Base-by-base conservation (phyloP, 164 flowering plant genomes). In the Warburgia ugandensis region DNA sequence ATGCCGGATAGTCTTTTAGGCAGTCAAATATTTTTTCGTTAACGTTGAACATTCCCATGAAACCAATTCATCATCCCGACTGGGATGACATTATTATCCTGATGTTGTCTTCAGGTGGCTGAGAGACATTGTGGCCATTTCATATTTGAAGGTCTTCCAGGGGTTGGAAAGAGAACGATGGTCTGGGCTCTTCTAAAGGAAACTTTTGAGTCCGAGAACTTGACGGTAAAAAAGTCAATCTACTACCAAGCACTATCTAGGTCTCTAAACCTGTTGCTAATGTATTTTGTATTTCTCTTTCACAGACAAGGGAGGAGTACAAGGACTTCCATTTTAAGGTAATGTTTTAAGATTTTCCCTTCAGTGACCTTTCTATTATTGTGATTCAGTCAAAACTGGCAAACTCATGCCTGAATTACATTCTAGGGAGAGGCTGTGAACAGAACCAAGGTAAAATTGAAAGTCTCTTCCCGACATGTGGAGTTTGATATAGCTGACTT, bases 111-210 rank as follows among this genome's bases (percentile, higher is more conserved):
- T 28, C 68, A 80, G 83, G 66, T 56, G 14, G 59, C 49, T 42
- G 45, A 29, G 13, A 72, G 60, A 23, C 67, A 63, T 3, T 75
- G 72, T 42, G 42, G 55, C 23, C 86, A 80, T 59, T 69, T 66
- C 37, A 80, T 83, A 60, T 83, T 83, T 64, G 77, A 80, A 75
- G 86, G 86, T 25, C 74, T 59, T 26, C 67, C 82, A 16, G 86
- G 86, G 3, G 91, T 78, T 25, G 86, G 91, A 16, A 83, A 83
- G 74, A 74, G 70, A 61, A 83, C 86, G 64, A 80, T 83, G 91
- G 67, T 80, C 7, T 56, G 68, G 67, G 84, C 91, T 54, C 57
- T 76, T 55, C 71, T 80, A 54, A 61, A 67, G 50, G 81, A 76
- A 67, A 61, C 51, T 40, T 75, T 61, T 44, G 91, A 83, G 42